Conservation (phyloP, 305 asterid genomes). For the Fraxinus velutina region DNA sequence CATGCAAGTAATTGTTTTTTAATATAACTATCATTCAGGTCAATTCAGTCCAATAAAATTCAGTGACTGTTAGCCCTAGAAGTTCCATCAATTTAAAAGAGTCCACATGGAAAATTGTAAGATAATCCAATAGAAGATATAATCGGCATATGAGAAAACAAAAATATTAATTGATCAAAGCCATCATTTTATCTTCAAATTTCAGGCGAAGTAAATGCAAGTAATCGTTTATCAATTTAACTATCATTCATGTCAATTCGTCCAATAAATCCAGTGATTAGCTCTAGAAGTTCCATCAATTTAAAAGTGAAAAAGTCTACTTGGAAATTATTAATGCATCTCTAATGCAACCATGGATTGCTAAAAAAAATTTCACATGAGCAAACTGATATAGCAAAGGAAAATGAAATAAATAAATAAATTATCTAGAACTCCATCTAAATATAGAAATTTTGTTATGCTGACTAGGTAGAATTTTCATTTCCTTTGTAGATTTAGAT, state of each 20-base stretch:
- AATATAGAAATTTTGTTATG: background rate
- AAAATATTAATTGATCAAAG: slow-evolving; percentile 12
- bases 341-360: background rate
- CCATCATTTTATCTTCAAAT: slow-evolving; percentile 18
- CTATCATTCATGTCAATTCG: background rate
- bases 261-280: background rate
- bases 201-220: background rate
- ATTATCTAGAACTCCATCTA: background rate
- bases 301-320: slow-evolving; percentile 62
- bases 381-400: background rate
- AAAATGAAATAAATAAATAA: background rate
- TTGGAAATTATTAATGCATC: slow-evolving; percentile 56
- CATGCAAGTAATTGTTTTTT: background rate
- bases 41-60: background rate
- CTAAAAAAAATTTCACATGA: background rate
- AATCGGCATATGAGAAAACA: slow-evolving; percentile 46
- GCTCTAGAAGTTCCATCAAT: slow-evolving; percentile 88
- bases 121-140: slow-evolving; percentile 48
- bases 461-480: background rate
- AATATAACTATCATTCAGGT: background rate
- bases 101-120: slow-evolving; percentile 69
- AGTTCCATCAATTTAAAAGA: slow-evolving; percentile 87
- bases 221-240: background rate
- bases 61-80: slow-evolving; percentile 44
- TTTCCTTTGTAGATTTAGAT: background rate